phyloP scores from a whole-genome alignment of 352 stramenopile genomes.

The Pythium plurisporium region DNA sequence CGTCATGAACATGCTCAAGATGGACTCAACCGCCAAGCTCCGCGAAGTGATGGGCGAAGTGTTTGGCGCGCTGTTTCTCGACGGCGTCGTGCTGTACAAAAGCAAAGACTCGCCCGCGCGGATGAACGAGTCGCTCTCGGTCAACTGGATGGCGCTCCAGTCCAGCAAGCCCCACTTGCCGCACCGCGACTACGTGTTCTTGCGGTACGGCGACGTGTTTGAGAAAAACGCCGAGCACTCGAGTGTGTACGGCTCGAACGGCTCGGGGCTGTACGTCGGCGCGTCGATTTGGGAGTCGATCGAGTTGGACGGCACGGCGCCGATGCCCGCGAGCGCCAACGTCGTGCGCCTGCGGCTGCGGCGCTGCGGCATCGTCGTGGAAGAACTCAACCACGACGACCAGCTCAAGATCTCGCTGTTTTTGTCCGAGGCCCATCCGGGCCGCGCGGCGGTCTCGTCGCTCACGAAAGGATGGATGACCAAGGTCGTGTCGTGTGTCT shows the following conservation, averaged over 20 bases:
- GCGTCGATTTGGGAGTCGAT: conserved; percentile 84
- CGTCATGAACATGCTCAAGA: conserved; percentile 77
- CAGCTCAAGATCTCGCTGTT: conserved; percentile 64
- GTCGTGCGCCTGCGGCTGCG: conserved; percentile 75
- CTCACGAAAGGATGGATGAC: conserved; percentile 81
- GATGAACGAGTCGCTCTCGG: conserved; percentile 62
- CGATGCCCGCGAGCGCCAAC: conserved; percentile 68
- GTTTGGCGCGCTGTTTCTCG: conserved; percentile 80
- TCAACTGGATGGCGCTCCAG: conserved; percentile 82
- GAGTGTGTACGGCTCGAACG: conserved; percentile 47
- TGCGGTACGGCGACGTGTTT: conserved; percentile 76
- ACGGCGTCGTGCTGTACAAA: conserved; percentile 71
- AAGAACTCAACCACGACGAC: conserved; percentile 61
- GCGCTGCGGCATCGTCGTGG: conserved; percentile 76
- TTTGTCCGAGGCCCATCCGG: conserved; percentile 70
- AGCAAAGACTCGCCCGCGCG: conserved; percentile 42
- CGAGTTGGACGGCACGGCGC: conserved; percentile 71
- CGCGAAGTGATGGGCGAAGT: conserved; percentile 79
- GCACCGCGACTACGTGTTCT: conserved; percentile 85
- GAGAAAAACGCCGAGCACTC: conserved; percentile 63
- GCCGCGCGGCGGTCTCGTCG: conserved; percentile 59
- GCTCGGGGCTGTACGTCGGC: conserved; percentile 65
- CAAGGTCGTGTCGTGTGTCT: conserved; percentile 71
- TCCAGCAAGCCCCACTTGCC: conserved; percentile 77
- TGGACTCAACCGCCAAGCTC: conserved; percentile 60